These are phyloP conservation scores for Xylaria sp. DNA, from an alignment of 2,329 filamentous ascomycete genomes.

Conservation along the genomic window DNA sequence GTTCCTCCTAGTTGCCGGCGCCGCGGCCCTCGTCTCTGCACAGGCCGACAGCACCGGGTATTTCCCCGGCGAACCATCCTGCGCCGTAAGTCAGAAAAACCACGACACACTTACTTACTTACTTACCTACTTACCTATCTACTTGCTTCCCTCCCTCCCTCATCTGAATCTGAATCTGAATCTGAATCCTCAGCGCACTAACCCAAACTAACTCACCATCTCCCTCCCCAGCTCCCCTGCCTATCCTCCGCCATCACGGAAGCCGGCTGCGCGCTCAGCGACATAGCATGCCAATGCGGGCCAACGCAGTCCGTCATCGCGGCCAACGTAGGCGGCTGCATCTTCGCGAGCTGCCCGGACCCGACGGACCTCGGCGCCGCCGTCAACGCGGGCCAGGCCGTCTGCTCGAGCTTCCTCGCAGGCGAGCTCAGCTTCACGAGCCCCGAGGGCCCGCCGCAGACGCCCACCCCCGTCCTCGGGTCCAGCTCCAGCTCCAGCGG, in stretches of 20 bases:
- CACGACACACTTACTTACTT: no score
- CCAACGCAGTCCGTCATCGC: constrained; percentile 49
- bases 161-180: neutral
- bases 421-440: constrained; percentile 36
- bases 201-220: neutral
- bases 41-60: constrained; percentile 46
- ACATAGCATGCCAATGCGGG: constrained; percentile 65
- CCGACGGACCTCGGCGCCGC: constrained; percentile 46
- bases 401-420: constrained; percentile 50
- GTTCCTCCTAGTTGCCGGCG: constrained; percentile 40
- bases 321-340: constrained; percentile 30
- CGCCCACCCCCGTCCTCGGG: constrained; percentile 8
- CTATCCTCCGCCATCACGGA: constrained; percentile 58
- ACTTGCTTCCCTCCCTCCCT: no score
- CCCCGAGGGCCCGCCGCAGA: constrained; percentile 16
- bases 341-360: constrained; percentile 47
- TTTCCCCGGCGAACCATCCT: constrained; percentile 52
- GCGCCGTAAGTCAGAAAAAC: constrained; percentile 50
- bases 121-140: no score
- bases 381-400: constrained; percentile 44
- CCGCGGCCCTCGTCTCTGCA: constrained; percentile 47
- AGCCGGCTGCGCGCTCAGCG: constrained; percentile 59
- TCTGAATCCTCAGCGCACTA: neutral
- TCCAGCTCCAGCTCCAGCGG: constrained; percentile 15
- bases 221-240: constrained; percentile 56